Conservation (phyloP, 1,284 basidiomycete species). For the Porodaedalea pini region DNA sequence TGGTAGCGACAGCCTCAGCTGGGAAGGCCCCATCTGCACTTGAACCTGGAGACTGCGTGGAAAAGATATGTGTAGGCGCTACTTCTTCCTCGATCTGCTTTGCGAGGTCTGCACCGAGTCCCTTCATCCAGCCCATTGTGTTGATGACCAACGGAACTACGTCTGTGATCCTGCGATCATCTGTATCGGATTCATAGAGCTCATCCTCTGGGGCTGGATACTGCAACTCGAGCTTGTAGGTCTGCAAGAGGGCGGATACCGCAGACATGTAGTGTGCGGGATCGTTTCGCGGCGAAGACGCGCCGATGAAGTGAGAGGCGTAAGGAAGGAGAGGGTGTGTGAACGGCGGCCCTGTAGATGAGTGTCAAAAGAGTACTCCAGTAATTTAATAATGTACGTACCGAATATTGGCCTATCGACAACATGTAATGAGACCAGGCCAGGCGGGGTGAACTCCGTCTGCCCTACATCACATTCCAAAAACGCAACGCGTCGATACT, state of each 20-base stretch:
- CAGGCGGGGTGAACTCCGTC: constrained; percentile 88
- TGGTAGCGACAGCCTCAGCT: not conserved
- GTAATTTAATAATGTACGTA: constrained; percentile 30
- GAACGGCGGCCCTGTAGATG: constrained; percentile 70
- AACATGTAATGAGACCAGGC: constrained; percentile 79
- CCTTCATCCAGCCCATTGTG: constrained; percentile 96
- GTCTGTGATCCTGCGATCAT: constrained; percentile 44
- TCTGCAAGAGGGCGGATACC: constrained; percentile 64
- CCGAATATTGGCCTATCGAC: constrained; percentile 69
- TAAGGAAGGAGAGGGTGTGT: constrained; percentile 73
- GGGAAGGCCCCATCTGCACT: constrained; percentile 24
- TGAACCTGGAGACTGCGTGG: constrained; percentile 37
- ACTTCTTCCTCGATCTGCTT: constrained; percentile 64
- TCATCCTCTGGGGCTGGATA: constrained; percentile 34
- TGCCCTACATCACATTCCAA: constrained; percentile 94
- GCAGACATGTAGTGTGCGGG: constrained; percentile 79
- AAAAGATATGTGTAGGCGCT: constrained; percentile 65
- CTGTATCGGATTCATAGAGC: constrained; percentile 26
- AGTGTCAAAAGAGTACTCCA: not conserved
- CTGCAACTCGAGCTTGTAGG: constrained; percentile 71
- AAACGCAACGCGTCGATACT: constrained; percentile 74
- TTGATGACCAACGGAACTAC: constrained; percentile 87
- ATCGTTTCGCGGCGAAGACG: constrained; percentile 72
- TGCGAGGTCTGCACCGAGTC: constrained; percentile 83
- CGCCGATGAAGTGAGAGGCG: constrained; percentile 82